A percentile compares a stretch with the other conserved stretches of the same genome.
These are phyloP conservation scores for Allium sativum DNA, from an alignment of 106 monocot species.

Conservation along the genomic window DNA sequence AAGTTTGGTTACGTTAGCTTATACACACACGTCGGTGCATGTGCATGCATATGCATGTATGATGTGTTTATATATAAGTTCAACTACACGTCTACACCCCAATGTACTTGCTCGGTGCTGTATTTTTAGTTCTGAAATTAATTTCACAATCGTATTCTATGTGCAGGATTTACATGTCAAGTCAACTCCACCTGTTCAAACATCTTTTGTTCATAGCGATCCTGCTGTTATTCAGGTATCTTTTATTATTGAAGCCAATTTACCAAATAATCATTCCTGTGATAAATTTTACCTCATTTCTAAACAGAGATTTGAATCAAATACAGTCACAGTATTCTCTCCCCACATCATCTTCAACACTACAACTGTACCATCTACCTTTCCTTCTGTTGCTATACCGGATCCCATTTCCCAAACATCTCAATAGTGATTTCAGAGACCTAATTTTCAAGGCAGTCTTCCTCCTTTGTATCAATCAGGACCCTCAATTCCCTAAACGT, in stretches of 20 bases:
- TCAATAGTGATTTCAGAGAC: conserved; percentile 43
- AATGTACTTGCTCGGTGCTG: neutral
- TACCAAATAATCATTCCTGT: neutral
- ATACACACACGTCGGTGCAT: too few relatives aligned
- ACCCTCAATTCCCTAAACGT: conserved; percentile 60
- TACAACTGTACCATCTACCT: conserved; percentile 34
- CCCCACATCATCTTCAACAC: conserved; percentile 29
- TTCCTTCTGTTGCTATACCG: too few relatives aligned
- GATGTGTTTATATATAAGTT: too few relatives aligned
- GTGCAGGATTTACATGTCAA: conserved; percentile 76
- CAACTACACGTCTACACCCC: conserved; percentile 3
- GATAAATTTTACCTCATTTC: neutral
- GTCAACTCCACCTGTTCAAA: conserved; percentile 39
- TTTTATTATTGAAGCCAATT: too few relatives aligned
- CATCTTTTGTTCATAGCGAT: conserved; percentile 52
- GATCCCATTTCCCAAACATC: conserved; percentile 39
- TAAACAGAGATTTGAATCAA: neutral
- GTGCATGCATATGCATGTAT: too few relatives aligned
- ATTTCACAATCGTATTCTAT: neutral
- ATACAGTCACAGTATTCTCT: conserved; percentile 77
- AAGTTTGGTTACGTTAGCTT: too few relatives aligned
- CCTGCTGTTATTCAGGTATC: conserved; percentile 89
- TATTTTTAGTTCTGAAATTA: too few relatives aligned
- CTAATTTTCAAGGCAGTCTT: conserved; percentile 44
- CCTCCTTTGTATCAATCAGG: conserved; percentile 81